Base-by-base conservation (phyloP, 306 rosid genomes). In the Chamaecrista fasciculata region DNA sequence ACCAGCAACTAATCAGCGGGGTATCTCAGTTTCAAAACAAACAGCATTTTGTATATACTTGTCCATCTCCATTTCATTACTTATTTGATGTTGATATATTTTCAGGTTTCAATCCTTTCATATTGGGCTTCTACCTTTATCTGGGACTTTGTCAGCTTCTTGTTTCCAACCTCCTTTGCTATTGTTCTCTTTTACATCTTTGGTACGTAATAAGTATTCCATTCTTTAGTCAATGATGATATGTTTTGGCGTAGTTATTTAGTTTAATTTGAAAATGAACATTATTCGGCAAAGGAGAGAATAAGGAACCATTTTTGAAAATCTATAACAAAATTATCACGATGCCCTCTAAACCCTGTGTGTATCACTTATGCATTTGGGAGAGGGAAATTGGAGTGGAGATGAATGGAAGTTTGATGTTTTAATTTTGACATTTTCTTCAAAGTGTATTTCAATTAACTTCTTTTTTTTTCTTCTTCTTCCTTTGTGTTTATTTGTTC, bases 1-100 rank as follows among this genome's bases (percentile, higher is more conserved):
- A 94, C 74, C 98, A 94, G 51, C 98, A 94, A 66, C 78, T 94
- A 78, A 94, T 93, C 74, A 94, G 98, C 37, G 98, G 98, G 87
- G 98, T 90, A 86, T 66, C 76, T 76, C 69, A 24, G 25, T 75
- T 66, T 61, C 14, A 21, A 71, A 60, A 31, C 11, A 63, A 56
- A 68, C 1, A 5, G 16, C 64, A 20, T 47, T 70, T 9, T 29
- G 29, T 40, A 65, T 64, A 23, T 59, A 11, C 48, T 65, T 66
- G 18, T 66, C 11, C 68, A 37, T 56, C 47, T 47, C 33, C 58
- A 47, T 39, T 18, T 42, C 65, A 63, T 36, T 53, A 59, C 44
- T 25, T 24, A 66, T 58, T 69, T 74, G 68, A 70, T 79, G 29
- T 64, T 29, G 28, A 25, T 70, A 25, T 79, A 8, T 85, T 39